Conservation (phyloP, 768 basidiomycete species). For the Pulveroboletus sp. region DNA sequence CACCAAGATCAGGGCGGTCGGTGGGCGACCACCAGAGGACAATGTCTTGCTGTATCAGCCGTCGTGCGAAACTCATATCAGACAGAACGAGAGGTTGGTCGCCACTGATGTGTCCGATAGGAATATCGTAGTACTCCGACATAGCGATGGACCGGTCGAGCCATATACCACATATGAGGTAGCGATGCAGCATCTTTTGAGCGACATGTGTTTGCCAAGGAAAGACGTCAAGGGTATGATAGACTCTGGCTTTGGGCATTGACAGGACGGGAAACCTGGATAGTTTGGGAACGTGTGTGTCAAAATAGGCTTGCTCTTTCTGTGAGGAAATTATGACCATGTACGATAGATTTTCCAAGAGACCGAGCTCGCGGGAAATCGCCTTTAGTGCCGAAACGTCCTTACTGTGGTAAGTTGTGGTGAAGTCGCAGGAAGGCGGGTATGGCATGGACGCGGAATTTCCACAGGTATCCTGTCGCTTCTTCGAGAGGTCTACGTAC, state of each 20-base stretch:
- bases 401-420: constrained; percentile 70
- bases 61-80: constrained; percentile 88
- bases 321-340: constrained; percentile 81
- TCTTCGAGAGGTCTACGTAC: constrained; percentile 61
- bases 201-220: constrained; percentile 86
- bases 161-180: constrained; percentile 74
- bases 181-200: constrained; percentile 80
- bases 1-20: constrained; percentile 88
- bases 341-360: constrained; percentile 68
- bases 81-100: constrained; percentile 86
- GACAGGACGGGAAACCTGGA: constrained; percentile 83
- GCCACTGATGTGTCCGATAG: constrained; percentile 86
- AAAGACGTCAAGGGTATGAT: constrained; percentile 76
- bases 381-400: constrained; percentile 80
- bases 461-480: constrained; percentile 42
- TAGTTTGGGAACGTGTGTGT: constrained; percentile 63
- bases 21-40: constrained; percentile 96
- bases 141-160: constrained; percentile 73
- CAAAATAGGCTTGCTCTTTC: constrained; percentile 82
- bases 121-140: constrained; percentile 89
- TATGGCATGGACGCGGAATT: constrained; percentile 56
- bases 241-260: constrained; percentile 73
- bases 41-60: constrained; percentile 82
- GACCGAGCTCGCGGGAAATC: constrained; percentile 79
- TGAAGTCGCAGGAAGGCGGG: constrained; percentile 56